Base-by-base conservation (phyloP, 352 stramenopile species). In the Paralagenidium karlingii region DNA sequence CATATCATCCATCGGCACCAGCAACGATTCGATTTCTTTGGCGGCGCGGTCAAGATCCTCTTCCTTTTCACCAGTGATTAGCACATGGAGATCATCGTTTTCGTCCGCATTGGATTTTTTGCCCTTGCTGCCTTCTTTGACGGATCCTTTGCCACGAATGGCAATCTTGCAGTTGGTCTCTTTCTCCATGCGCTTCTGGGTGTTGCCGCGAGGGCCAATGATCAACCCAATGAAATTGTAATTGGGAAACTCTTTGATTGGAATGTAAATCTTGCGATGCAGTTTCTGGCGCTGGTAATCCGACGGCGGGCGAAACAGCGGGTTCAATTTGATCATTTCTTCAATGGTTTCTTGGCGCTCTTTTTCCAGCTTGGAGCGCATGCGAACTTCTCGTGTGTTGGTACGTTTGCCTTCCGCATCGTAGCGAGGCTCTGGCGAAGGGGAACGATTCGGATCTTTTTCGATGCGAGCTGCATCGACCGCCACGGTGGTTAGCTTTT, bases 211-310 rank as follows among this genome's bases (percentile, higher is more conserved):
- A 3, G 96, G 96, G 10, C 96, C 96, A 41, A 99, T 99, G 58
- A 99, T 98, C 24, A 99, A 60, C 3, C 94, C 96, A 36, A 99
- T 99, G 60, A 99, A 99, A 62, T 99, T 99, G 70, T 99, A 99
- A 5, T 78, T 92, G 0, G 96, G 96, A 71, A 95, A 98, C 29
- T 99, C 86, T 30, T 97, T 92, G 29, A 97, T 69, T 0, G 95
- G 95, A 58, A 99, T 98, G 50, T 95, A 96, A 45, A 99, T 91
- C 66, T 98, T 98, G 27, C 90, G 84, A 34, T 67, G 81, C 38
- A 96, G 68, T 65, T 97, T 98, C 43, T 88, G 69, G 38, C 82
- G 87, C 38, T 89, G 73, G 47, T 97, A 91, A 45, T 92, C 81
- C 0, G 81, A 65, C 5, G 83, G 80, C 11, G 75, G 78, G 4